These are phyloP conservation scores for Lunasporangiospora selenospora DNA, from an alignment of 192 early-diverging fungal genomes.

Conservation along the genomic window DNA sequence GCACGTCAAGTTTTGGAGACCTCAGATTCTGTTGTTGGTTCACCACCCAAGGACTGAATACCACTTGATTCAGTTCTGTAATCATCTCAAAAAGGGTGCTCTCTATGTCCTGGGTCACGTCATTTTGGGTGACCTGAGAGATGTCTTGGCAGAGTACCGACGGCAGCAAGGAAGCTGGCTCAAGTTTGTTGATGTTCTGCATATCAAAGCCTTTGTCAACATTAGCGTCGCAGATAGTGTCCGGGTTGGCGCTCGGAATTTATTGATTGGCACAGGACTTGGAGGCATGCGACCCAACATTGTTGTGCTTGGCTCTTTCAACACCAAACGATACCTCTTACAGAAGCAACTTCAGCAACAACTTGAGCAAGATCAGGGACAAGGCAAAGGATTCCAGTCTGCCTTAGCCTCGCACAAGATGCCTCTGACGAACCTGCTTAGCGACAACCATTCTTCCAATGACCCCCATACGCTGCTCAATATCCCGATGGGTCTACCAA, in stretches of 20 bases:
- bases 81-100: slow-evolving; percentile 73
- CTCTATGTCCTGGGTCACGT: slow-evolving; percentile 72
- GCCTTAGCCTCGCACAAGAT: neutral
- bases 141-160: slow-evolving; percentile 54
- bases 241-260: slow-evolving; percentile 58
- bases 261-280: slow-evolving; percentile 68
- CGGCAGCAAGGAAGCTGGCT: slow-evolving; percentile 66
- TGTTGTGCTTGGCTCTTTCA: slow-evolving; percentile 66
- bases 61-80: slow-evolving; percentile 70
- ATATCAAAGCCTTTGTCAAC: slow-evolving; percentile 72
- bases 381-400: neutral
- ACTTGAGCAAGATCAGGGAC: slow-evolving; percentile 1
- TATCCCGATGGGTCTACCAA: slow-evolving; percentile 54
- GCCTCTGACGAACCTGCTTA: too few species aligned
- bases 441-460: neutral
- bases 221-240: slow-evolving; percentile 57
- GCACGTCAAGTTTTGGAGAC: slow-evolving; percentile 77
- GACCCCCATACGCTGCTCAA: slow-evolving; percentile 28
- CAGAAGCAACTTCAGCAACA: slow-evolving; percentile 14
- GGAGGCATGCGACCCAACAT: slow-evolving; percentile 76
- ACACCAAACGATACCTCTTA: slow-evolving; percentile 41
- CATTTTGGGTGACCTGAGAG: slow-evolving; percentile 60
- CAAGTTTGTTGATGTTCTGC: slow-evolving; percentile 60
- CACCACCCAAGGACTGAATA: slow-evolving; percentile 64
- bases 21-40: slow-evolving; percentile 70